Evolutionary conservation across 345 rosid species (phyloP), one percentile per base, ranked within the genome.

Genomic region (Sonneratia alba): DNA sequence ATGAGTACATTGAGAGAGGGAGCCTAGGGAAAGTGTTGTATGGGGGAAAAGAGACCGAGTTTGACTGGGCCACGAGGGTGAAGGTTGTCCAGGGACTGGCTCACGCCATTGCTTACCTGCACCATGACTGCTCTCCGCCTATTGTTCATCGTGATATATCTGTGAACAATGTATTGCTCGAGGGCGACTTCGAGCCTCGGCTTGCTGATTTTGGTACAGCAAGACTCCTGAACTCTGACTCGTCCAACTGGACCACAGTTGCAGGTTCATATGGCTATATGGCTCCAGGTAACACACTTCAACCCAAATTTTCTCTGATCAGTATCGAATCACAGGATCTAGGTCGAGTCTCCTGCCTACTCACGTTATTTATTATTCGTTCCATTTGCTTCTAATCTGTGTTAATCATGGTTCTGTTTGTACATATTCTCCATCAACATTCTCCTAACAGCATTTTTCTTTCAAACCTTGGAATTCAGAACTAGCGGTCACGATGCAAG

Each of bases 151-250:
- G 92, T n/a, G 92, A 90, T 78, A 78, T 89, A 48, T 75, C 89
- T 0, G 16, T 76, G 79, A 90, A 81, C 70, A 88, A 88, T 66
- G 67, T 90, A 14, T 68, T 90, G 85, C 85, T 90, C 0, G 91
- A 86, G 73, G 7, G 73, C 24, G 89, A 77, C 13, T 83, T 76
- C 10, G 89, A 83, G 80, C 87, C 93, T 0, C 73, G 77, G 9
- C 86, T 90, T 40, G 71, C 92, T 0, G 96, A 90, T 79, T 89
- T 87, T 66, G 96, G 96, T 73, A 88, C 79, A 3, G 92, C 92
- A 14, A 83, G 89, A 51, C 74, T 87, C 61, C 75, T 88, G 76
- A 72, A 67, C 47, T 59, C 80, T n/a, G 75, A 78, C 75, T 69
- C 87, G 13, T 83, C 89, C 24, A 88, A 81, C 77, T 90, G 96